Conservation (phyloP, 768 basidiomycete species). For the Cystobasidium onofrii region DNA sequence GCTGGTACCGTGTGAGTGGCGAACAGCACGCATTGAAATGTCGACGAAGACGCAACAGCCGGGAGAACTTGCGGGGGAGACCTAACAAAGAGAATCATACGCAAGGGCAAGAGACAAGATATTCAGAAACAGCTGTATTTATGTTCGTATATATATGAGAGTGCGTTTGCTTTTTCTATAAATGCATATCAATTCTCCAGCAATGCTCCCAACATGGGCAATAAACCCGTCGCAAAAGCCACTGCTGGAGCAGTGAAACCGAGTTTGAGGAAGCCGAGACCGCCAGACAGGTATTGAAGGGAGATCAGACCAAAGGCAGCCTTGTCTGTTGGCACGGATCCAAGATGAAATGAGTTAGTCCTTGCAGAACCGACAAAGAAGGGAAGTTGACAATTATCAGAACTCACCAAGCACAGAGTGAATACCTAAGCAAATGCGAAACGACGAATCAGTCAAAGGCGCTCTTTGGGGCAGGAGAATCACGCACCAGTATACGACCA, state of each 20-base stretch:
- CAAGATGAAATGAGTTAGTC: neutral
- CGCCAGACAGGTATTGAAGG: conserved; percentile 12
- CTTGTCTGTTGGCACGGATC: conserved; percentile 7
- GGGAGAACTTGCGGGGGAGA: no score
- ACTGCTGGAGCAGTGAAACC: conserved; percentile 13
- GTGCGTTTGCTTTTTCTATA: neutral
- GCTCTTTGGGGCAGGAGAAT: neutral
- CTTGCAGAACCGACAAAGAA: neutral
- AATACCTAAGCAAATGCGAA: neutral
- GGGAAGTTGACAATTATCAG: neutral
- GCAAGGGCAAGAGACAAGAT: no score
- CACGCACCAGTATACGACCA: conserved; percentile 27
- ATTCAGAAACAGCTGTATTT: no score
- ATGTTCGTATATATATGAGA: neutral
- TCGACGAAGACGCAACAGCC: no score
- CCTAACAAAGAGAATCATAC: no score
- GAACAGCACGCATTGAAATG: no score
- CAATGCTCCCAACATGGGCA: conserved; percentile 24
- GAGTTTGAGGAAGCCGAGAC: conserved; percentile 1
- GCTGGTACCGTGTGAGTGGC: no score
- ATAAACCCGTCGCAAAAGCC: conserved; percentile 11
- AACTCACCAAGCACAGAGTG: conserved; percentile 27
- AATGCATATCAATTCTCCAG: conserved; percentile 3
- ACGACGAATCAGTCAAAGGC: neutral
- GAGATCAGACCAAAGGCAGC: conserved; percentile 17